A percentile compares a stretch with the other conserved stretches of the same genome.
Conservation (phyloP, 805 yeast species). For the Wickerhamomyces alni region DNA sequence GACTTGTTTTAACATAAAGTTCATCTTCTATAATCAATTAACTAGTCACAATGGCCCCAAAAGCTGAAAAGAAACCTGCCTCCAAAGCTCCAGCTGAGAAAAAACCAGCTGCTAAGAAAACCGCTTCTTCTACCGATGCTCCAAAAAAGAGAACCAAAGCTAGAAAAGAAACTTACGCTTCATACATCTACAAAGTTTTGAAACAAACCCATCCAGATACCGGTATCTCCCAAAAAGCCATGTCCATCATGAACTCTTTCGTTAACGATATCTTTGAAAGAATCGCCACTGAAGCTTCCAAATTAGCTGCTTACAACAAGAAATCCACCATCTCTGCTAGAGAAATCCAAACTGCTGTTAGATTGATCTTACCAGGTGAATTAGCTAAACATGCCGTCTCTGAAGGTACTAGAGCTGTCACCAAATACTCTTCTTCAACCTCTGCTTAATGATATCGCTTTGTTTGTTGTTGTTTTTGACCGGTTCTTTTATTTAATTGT, state of each 20-base stretch:
- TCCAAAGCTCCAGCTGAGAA: conserved; percentile 97
- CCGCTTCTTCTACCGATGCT: conserved; percentile 71
- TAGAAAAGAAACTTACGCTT: conserved; percentile 96
- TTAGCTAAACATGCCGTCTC: conserved; percentile 97
- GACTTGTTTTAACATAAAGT: neutral
- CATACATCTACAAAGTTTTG: conserved; percentile 95
- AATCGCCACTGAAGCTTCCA: conserved; percentile 96
- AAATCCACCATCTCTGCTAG: conserved; percentile 96
- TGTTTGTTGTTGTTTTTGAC: neutral
- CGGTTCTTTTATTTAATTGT: conserved; percentile 1
- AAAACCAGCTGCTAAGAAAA: conserved; percentile 90
- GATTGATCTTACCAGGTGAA: conserved; percentile 98
- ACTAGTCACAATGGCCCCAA: conserved; percentile 46
- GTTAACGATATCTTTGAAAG: conserved; percentile 98
- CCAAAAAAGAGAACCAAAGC: conserved; percentile 90
- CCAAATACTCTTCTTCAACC: conserved; percentile 78
- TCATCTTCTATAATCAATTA: neutral
- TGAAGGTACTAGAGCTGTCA: conserved; percentile 98
- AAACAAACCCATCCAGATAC: conserved; percentile 99
- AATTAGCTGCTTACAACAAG: conserved; percentile 98
- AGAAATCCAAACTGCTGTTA: conserved; percentile 98
- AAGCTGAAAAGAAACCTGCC: conserved; percentile 62
- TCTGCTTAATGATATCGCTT: conserved; percentile 27
- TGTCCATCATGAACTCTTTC: conserved; percentile 97
- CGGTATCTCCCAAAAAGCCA: conserved; percentile 97